Conservation (phyloP, 495 filamentous ascomycete genomes). For the Immersiella caudata region DNA sequence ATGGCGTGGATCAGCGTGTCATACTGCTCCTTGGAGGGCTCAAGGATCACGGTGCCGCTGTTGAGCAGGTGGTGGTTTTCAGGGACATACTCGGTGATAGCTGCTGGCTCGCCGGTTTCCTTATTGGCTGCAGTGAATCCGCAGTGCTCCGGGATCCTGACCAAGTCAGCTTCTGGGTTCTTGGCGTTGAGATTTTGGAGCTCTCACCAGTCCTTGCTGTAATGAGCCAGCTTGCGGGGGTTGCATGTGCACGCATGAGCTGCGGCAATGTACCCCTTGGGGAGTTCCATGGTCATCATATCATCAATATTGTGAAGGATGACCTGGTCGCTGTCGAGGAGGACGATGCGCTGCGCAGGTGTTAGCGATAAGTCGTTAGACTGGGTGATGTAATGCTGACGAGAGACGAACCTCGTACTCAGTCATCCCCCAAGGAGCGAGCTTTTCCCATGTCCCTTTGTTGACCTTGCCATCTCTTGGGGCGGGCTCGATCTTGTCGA, state of each 20-base stretch:
- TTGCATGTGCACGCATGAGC: conserved; percentile 45
- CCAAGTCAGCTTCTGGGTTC: neutral
- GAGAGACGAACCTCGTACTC: conserved; percentile 40
- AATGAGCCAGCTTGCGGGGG: conserved; percentile 43
- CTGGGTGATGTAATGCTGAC: neutral
- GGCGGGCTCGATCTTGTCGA: conserved; percentile 43
- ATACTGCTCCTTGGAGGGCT: conserved; percentile 38
- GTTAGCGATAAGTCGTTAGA: neutral
- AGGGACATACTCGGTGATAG: conserved; percentile 36
- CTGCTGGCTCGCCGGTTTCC: conserved; percentile 38
- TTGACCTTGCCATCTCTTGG: conserved; percentile 42
- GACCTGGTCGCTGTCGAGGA: conserved; percentile 45
- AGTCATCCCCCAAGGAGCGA: conserved; percentile 46
- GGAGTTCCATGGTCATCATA: conserved; percentile 43
- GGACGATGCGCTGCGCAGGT: conserved; percentile 39
- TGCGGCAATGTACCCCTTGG: conserved; percentile 40
- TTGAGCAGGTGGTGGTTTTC: conserved; percentile 46
- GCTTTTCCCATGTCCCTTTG: conserved; percentile 48
- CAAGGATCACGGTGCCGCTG: conserved; percentile 43
- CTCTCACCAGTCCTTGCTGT: conserved; percentile 39
- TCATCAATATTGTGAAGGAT: conserved; percentile 47
- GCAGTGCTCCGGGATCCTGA: conserved; percentile 42
- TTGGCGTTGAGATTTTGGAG: neutral
- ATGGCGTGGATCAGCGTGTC: conserved; percentile 42
- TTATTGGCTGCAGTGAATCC: conserved; percentile 44